Base-by-base conservation (phyloP, 148 eudicot species). In the Rheum nobile region DNA sequence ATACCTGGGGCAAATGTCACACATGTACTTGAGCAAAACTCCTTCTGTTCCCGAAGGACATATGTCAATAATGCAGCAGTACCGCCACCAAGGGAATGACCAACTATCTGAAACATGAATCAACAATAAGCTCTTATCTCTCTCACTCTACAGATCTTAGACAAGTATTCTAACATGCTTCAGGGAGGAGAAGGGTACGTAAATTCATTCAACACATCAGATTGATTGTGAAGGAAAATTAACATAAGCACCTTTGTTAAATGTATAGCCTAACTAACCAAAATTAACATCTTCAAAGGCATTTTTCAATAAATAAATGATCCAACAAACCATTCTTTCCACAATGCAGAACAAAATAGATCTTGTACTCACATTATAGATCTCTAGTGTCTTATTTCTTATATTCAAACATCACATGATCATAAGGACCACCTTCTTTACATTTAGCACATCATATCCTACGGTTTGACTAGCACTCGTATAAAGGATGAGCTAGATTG, bases 81-180 rank as follows among this genome's bases (percentile, higher is more conserved):
- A 71, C 98, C 98, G 71, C 98, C 98, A 77, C 98, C 98, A 80
- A 93, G 92, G 22, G 98, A 93, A 84, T 93, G 98, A 61, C 98
- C 98, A 76, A 93, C 89, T 77, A 93, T 79, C 98, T 93, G 86
- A 67, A 85, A 78, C 32, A 79, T 8, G 35, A 24, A 44, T 26
- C 31, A 32, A 42, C 8, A 22, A 52, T 46, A 31, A 57, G 38
- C 38, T 16, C 46, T 61, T 6, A 43, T 19, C 35, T 65, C 61
- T 39, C 29, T 29, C 35, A 26, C 55, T 37, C 11, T 55, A 57
- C 12, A 75, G 38, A 0, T 21, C 6, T 19, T 0, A 38, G 37
- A 44, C 16, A 38, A 44, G 44, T 11, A n/a, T 69, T 39, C 24
- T 39, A 37, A 32, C 47, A 78, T 65, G 31, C 17, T 57, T 57